Percentiles rank a stretch among this genome's conserved stretches.
Conservation (phyloP, 352 stramenopile genomes). For the Phytopythium montanum region DNA sequence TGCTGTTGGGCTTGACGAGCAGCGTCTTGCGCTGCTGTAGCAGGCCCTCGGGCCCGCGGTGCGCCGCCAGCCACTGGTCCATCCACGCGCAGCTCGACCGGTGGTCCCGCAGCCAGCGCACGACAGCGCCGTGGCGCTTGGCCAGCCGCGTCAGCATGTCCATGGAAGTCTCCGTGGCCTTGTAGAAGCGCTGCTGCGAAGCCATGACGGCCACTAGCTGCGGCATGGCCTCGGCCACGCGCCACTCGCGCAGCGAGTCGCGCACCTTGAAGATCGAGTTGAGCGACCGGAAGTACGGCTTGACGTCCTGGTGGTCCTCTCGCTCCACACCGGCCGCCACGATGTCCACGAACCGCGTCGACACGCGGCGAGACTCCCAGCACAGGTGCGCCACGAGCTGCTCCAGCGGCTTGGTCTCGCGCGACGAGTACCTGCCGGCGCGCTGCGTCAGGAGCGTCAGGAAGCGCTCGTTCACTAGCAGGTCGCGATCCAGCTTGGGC, state of each 20-base stretch:
- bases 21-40: conserved; percentile 72
- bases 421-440: conserved; percentile 57
- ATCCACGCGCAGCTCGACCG: conserved; percentile 69
- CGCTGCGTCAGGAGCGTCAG: conserved; percentile 72
- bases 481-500: conserved; percentile 47
- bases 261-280: conserved; percentile 77
- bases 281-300: conserved; percentile 86
- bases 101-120: conserved; percentile 66
- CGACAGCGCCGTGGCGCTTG: conserved; percentile 66
- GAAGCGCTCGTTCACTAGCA: conserved; percentile 75
- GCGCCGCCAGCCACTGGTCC: conserved; percentile 74
- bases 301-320: conserved; percentile 84
- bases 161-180: conserved; percentile 81
- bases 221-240: conserved; percentile 65
- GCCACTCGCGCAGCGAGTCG: conserved; percentile 58
- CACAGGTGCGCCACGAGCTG: conserved; percentile 77
- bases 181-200: conserved; percentile 85
- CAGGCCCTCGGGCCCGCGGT: conserved; percentile 61
- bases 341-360: conserved; percentile 48
- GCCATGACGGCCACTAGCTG: conserved; percentile 75
- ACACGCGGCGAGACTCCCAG: conserved; percentile 69
- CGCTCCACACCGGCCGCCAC: conserved; percentile 75
- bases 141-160: conserved; percentile 83
- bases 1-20: conserved; percentile 85
- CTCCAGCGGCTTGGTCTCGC: conserved; percentile 77